Evolutionary conservation across 2,329 filamentous ascomycete species (phyloP), one percentile per base, ranked within the genome.

Genomic region (Penicillium oxalicum): DNA sequence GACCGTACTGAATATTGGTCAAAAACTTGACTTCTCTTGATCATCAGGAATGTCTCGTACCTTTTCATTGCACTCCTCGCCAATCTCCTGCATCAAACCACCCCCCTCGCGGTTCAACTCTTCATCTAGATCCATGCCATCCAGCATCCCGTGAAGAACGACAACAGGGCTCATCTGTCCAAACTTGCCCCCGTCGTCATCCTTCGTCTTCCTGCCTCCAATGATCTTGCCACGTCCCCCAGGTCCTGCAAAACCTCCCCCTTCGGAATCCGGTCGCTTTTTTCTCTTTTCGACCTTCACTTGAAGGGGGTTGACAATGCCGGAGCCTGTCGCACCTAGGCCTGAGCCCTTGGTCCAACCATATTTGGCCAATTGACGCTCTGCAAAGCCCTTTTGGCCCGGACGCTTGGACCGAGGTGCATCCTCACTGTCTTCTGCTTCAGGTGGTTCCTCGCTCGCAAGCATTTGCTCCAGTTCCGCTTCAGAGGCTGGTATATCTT

Each of bases 341-440:
- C 93, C 93, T 53, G 85, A 80, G 25, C 93, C 93, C 62, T 91
- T 86, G 33, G 83, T 85, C 88, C 91, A 97, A 47, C 93, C 93
- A 71, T 95, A 93, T 66, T 96, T 97, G 52, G 82, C 80, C 82
- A 98, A 89, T 48, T 97, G 80, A 32, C 90, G 86, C 57, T 90
- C 82, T 0, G 89, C 93, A 67, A 95, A 95, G 44, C 85, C 87
- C 55, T 83, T 80, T 67, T 95, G 87, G 12, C 89, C 88, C 0
- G 90, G 89, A 2, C 84, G 82, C 48, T 74, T 80, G 37, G 84
- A 84, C 34, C 81, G 80, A 29, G 75, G 69, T 18, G 68, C 63
- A 44, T 67, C 66, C 12, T 58, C 58, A 42, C 63, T 61, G 26
- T 69, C 67, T 33, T 72, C 62, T 2, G 45, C 37, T 35, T 47